Conservation (phyloP, 208 protist species). For the Acanthamoeba lenticulata region DNA sequence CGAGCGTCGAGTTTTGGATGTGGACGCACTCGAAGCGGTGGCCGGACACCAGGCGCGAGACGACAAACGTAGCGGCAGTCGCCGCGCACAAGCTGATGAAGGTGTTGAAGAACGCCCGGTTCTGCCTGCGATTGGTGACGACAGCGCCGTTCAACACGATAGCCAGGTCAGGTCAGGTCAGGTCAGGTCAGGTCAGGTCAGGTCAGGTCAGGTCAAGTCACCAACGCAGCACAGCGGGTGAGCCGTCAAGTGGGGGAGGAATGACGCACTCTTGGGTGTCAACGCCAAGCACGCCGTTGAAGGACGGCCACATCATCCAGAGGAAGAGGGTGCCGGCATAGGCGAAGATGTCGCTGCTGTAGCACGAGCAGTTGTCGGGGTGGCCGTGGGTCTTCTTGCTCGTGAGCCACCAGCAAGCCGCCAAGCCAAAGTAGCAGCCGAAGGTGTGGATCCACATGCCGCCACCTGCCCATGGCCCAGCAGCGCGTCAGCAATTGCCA, state of each 20-base stretch:
- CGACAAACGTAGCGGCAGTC: not conserved
- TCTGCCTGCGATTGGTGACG: not conserved
- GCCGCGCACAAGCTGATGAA: constrained; percentile 26
- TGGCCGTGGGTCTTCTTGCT: constrained; percentile 12
- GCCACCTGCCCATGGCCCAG: not conserved
- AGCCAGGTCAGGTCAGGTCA: no score
- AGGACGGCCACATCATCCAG: constrained; percentile 74
- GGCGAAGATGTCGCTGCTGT: constrained; percentile 69
- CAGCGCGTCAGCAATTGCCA: not conserved
- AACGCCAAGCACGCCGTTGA: constrained; percentile 68
- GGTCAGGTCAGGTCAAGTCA: no score
- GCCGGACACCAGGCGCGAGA: constrained; percentile 29
- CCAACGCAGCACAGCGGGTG: not conserved
- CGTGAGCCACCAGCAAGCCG: constrained; percentile 58
- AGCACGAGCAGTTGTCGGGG: constrained; percentile 64
- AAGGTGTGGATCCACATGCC: constrained; percentile 72
- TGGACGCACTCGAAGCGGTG: constrained; percentile 65
- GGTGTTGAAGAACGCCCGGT: constrained; percentile 70
- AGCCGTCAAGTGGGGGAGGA: not conserved
- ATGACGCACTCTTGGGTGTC: not conserved
- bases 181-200: no score
- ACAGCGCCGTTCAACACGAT: not conserved
- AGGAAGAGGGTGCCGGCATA: constrained; percentile 73
- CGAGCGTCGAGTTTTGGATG: constrained; percentile 76
- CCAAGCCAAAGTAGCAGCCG: constrained; percentile 74